Evolutionary conservation across 345 rosid species (phyloP).

Genomic region (Mercurialis annua): DNA sequence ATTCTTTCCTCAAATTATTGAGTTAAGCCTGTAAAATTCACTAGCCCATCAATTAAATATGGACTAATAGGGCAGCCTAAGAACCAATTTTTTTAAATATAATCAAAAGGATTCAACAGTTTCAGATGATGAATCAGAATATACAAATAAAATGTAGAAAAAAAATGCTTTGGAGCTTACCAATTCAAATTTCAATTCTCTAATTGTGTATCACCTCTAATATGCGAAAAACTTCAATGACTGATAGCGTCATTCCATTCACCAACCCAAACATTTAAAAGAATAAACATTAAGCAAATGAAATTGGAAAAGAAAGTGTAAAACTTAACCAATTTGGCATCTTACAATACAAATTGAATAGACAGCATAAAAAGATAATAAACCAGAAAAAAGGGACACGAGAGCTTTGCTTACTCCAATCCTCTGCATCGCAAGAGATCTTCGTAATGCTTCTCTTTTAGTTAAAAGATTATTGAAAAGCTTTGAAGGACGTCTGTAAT

Average conservation of each 20-base stretch:
- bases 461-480: slow-evolving; percentile 55
- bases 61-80: background rate
- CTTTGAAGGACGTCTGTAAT: slow-evolving; percentile 61
- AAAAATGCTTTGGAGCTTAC: slow-evolving; percentile 31
- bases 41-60: background rate
- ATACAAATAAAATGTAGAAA: background rate
- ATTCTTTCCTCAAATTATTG: slow-evolving; percentile 11
- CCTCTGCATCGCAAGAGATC: slow-evolving; percentile 74
- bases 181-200: slow-evolving; percentile 50
- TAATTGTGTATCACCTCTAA: slow-evolving; percentile 43
- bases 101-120: background rate
- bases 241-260: slow-evolving; percentile 34
- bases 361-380: background rate
- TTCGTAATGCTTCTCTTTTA: slow-evolving; percentile 59
- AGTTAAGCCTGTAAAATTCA: slow-evolving; percentile 30
- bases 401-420: slow-evolving; percentile 56
- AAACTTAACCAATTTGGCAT: background rate
- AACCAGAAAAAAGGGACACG: background rate
- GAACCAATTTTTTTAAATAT: background rate
- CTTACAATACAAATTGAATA: background rate
- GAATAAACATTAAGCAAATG: slow-evolving; percentile 8
- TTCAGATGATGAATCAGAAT: background rate
- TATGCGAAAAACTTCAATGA: slow-evolving; percentile 68
- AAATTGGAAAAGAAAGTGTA: background rate
- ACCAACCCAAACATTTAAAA: slow-evolving; percentile 3